Evolutionary conservation across 768 basidiomycete genomes (phyloP).

Genomic region (Tylopilus sp.): DNA sequence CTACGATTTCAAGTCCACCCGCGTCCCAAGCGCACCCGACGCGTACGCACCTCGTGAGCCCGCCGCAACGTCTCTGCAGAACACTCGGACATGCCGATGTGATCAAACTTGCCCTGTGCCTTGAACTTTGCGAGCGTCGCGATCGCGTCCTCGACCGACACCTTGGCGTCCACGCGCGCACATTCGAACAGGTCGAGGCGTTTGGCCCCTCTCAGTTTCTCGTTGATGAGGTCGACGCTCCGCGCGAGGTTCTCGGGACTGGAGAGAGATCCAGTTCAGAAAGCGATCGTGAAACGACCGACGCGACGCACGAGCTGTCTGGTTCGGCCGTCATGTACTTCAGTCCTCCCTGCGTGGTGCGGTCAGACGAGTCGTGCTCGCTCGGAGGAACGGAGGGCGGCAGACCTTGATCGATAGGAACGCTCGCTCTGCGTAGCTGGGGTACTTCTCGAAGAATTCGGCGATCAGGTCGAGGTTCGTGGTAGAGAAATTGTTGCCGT

Average conservation of each 20-base stretch:
- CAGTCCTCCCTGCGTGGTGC: neutral
- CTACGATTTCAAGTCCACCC: constrained; percentile 24
- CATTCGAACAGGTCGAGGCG: constrained; percentile 59
- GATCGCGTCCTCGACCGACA: constrained; percentile 46
- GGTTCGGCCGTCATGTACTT: neutral
- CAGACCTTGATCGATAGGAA: constrained; percentile 36
- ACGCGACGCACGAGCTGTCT: constrained; percentile 31
- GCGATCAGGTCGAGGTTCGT: constrained; percentile 49
- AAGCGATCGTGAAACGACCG: too few relatives aligned
- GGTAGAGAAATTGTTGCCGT: constrained; percentile 39
- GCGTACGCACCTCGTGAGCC: constrained; percentile 21
- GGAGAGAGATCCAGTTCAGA: too few relatives aligned
- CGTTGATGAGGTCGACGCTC: constrained; percentile 44
- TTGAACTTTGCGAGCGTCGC: constrained; percentile 40
- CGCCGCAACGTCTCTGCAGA: constrained; percentile 45
- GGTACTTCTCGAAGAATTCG: constrained; percentile 44
- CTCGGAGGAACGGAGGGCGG: neutral
- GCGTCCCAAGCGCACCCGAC: too few relatives aligned
- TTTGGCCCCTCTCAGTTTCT: constrained; percentile 48
- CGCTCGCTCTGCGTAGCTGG: constrained; percentile 31
- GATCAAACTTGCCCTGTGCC: constrained; percentile 35
- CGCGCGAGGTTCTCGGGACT: constrained; percentile 41
- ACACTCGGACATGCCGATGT: constrained; percentile 60
- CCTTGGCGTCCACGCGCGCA: constrained; percentile 44
- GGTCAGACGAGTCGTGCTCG: neutral